Percentiles rank a stretch among this genome's conserved stretches.
Conservation (phyloP, 768 basidiomycete species). For the Boletus rufocinnamomeus region DNA sequence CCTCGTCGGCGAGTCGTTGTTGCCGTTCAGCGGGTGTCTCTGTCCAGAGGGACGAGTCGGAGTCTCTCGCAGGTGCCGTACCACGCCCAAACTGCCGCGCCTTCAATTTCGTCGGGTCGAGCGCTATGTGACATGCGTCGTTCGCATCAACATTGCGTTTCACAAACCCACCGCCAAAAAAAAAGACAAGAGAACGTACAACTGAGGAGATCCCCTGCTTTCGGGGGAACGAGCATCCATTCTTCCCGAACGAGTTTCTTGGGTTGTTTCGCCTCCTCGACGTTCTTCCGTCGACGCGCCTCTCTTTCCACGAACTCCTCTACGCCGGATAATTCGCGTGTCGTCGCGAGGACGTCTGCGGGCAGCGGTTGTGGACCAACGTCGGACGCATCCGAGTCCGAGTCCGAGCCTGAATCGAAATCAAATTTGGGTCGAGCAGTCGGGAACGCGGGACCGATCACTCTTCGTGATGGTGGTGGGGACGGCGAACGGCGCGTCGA, state of each 20-base stretch:
- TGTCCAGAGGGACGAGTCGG: slow-evolving; percentile 84
- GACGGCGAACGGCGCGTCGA: slow-evolving; percentile 25
- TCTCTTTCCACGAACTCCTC: slow-evolving; percentile 85
- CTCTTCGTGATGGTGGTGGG: slow-evolving; percentile 30
- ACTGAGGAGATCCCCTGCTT: slow-evolving; percentile 72
- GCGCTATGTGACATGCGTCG: slow-evolving; percentile 46
- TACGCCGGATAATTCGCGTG: slow-evolving; percentile 62
- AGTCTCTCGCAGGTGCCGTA: slow-evolving; percentile 39
- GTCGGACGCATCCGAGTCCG: slow-evolving; percentile 64
- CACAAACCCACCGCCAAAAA: not conserved
- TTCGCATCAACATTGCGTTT: not conserved
- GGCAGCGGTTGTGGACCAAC: slow-evolving; percentile 83
- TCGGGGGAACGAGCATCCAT: slow-evolving; percentile 98
- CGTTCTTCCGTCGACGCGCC: slow-evolving; percentile 67
- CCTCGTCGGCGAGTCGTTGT: slow-evolving; percentile 90
- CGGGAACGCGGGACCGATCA: slow-evolving; percentile 58
- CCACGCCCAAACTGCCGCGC: slow-evolving; percentile 77
- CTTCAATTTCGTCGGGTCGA: slow-evolving; percentile 86
- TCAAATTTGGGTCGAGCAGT: slow-evolving; percentile 34
- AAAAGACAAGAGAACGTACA: slow-evolving; percentile 52
- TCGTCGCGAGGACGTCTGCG: slow-evolving; percentile 32
- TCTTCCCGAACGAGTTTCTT: slow-evolving; percentile 84
- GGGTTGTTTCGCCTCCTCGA: slow-evolving; percentile 79
- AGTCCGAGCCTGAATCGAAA: slow-evolving; percentile 48
- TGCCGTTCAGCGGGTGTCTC: slow-evolving; percentile 94